Base-by-base conservation (phyloP, 768 basidiomycete species). In the Lanmaoa pseudosensibilis region DNA sequence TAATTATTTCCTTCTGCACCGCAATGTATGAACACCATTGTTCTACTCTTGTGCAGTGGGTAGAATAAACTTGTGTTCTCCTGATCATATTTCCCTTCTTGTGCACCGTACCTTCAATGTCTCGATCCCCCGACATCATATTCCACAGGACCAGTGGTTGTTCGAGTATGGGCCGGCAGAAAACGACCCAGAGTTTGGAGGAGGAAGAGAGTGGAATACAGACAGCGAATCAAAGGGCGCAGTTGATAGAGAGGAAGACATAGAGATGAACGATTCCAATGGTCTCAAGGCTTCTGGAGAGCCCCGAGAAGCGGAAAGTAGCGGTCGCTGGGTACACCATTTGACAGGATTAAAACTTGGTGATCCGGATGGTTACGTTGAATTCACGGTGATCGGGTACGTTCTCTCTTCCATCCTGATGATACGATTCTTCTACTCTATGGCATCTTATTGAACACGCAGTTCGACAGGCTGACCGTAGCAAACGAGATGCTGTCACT, bases 401-500 rank as follows among this genome's bases (percentile, higher is more conserved):
- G 57, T 68, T 33, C 38, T 27, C 41, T 21, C 16, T 32, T 3
- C 16, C 16, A 30, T 21, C 19, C 25, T 34, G 18, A 41, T 18
- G 30, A 30, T 32, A 11, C 13, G n/a, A 15, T 25, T 30, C 34
- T 54, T 41, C n/a, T 39, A 9, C 34, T 46, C 18, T 36, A 34
- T 34, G 34, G 8, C n/a, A 33, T 32, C 21, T 52, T 52, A 23
- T 46, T 62, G 34, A 69, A 41, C 30, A 21, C 12, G 7, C 49
- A 30, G 46, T 56, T 44, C 21, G 38, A 55, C 65, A 97, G 94
- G 25, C 70, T 94, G 56, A 94, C 87, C 15, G 83, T 94, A 34
- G 92, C 93, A 33, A 95, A 97, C 66, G 89, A 95, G 67, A 95
- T 96, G 92, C 75, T 97, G 19, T 95, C 93, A 3, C 74, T 97